Evolutionary conservation across 257 asterid species (phyloP), one percentile per base, ranked within the genome.

Genomic region (Jaltomata sinuosa): DNA sequence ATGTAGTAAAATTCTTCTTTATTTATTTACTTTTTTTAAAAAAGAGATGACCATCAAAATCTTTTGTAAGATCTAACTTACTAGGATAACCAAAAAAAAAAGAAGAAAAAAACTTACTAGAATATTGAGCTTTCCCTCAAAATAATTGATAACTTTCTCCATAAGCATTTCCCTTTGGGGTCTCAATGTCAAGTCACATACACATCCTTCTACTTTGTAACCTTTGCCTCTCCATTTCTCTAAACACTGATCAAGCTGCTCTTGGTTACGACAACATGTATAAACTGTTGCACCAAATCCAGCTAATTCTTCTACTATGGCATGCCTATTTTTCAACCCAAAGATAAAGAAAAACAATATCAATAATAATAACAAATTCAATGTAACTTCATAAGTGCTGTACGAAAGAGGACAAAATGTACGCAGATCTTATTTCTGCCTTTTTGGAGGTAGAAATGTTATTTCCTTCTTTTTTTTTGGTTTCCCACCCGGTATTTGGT

Each of bases 261-360:
- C 22, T 47, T 87, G 82, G 25, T 84, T 89, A 25, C 90, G 65
- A 12, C 88, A 85, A 81, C 90, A 89, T 2, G 90, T 89, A 64
- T 89, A 83, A 3, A 89, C 74, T 5, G 2, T 42, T 0, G 91
- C 91, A 3, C 91, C 91, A 78, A 87, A 85, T 27, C 87, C 84
- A 8, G 87, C 87, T 11, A 89, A 74, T 52, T 89, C 91, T 65
- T 89, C 91, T 34, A 89, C 90, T 5, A 89, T 85, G 31, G 91
- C 90, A 89, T 81, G 61, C 18, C 91, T 87, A 22, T 12, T 47
- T 57, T 57, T 16, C 27, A 0, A 57, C 2, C 21, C 45, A 45
- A 12, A 45, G 21, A 49, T 47, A 4, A n/a, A 4, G 14, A 55
- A 32, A 34, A 31, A 65, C 8, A 16, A 31, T 15, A 14, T 64